phyloP scores from a whole-genome alignment of 1,284 basidiomycete genomes.

The Leccinum fuscescens region DNA sequence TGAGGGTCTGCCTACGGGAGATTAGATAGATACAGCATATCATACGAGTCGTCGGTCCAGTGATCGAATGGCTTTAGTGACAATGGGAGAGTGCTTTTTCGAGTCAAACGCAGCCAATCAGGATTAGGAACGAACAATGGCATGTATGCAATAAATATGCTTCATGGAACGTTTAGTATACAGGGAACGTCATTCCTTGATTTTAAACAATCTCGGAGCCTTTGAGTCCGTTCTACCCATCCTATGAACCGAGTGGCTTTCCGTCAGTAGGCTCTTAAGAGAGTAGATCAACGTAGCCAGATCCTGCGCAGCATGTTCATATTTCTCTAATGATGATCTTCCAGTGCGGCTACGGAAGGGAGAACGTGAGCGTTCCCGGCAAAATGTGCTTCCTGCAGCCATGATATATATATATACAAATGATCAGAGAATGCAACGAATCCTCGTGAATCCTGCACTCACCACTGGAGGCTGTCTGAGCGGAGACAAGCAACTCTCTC shows the following conservation, averaged over 20 bases:
- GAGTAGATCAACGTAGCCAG: background rate
- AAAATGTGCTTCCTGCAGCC: no score
- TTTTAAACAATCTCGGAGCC: background rate
- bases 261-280: background rate
- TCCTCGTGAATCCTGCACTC: background rate
- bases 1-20: no score
- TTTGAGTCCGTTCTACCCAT: background rate
- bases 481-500: background rate
- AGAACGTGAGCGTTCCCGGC: no score
- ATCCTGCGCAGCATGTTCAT: no score
- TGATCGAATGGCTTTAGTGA: no score
- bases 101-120: background rate
- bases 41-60: no score
- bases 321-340: no score
- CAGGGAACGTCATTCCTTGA: background rate
- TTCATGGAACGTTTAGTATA: background rate
- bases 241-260: background rate
- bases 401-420: no score
- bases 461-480: background rate
- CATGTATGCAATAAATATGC: background rate
- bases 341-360: no score
- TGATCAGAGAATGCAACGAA: background rate
- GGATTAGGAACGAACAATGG: background rate
- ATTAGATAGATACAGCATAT: no score
- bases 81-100: background rate